Base-by-base conservation (phyloP, 495 filamentous ascomycete genomes). In the Antarctomyces pellizariae region DNA sequence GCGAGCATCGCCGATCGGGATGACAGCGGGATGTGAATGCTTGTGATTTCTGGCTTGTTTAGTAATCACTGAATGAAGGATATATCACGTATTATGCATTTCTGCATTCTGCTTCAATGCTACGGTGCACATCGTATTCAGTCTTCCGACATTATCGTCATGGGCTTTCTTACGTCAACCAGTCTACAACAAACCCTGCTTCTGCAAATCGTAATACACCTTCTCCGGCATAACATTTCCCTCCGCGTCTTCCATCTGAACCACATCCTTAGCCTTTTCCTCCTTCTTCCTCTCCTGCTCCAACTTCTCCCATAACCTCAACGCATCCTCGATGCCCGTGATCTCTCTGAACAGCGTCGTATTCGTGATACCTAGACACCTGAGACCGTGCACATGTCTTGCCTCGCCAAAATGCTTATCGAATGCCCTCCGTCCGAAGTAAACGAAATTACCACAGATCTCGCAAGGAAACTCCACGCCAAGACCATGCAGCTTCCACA, bases 191-290 rank as follows among this genome's bases (percentile, higher is more conserved):
- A 78, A 46, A 28, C 72, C 72, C 40, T 73, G 67, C 46, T 71
- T 73, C 48, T 67, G 58, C 44, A 78, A 47, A 48, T 97, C 89
- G 29, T 79, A 63, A 43, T 92, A 97, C 21, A 97, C 79, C 55
- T 89, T 89, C 55, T 90, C 74, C 0, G 89, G 86, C 86, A 97
- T 95, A 15, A 95, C 89, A 44, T 95, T 95, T 23, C 86, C 86
- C 43, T 90, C 75, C 0, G 65, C 75, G 50, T 97, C 86, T 57
- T 97, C 86, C 89, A 95, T 95, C 56, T 97, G 79, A 17, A 91
- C 77, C 1, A 95, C 66, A 25, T 75, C 76, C 11, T 67, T 68
- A 26, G 63, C 61, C 0, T 68, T 59, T 37, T 68, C 70, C 38
- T 69, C 62, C 52, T 72, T 73, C 56, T 75, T 78, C 48, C 76